A percentile compares a stretch with the other conserved stretches of the same genome.
These are phyloP conservation scores for Aspergillus tanneri DNA, from an alignment of 2,329 filamentous ascomycete genomes.

Conservation along the genomic window DNA sequence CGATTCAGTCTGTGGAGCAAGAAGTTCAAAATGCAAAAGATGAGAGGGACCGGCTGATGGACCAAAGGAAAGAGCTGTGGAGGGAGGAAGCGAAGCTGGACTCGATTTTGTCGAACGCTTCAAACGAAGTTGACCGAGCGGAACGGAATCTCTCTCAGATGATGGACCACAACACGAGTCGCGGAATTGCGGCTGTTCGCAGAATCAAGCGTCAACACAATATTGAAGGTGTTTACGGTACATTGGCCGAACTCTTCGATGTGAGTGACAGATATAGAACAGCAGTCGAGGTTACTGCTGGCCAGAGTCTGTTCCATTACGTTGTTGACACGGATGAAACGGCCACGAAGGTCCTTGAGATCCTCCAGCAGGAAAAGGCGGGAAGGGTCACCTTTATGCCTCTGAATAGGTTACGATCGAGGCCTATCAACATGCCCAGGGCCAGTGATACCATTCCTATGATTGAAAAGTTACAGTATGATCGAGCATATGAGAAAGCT, in stretches of 20 bases:
- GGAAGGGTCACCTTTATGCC: conserved; percentile 95
- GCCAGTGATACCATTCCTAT: conserved; percentile 85
- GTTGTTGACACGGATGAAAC: conserved; percentile 91
- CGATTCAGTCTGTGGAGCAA: conserved; percentile 69
- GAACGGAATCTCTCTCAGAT: conserved; percentile 76
- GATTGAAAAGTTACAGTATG: conserved; percentile 78
- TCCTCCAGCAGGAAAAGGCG: conserved; percentile 73
- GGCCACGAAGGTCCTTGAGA: conserved; percentile 75
- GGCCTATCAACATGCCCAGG: conserved; percentile 73
- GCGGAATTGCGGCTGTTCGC: conserved; percentile 82
- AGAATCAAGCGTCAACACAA: conserved; percentile 76
- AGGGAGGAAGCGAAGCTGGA: conserved; percentile 86
- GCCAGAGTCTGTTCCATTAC: conserved; percentile 90
- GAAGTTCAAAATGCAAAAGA: conserved; percentile 76
- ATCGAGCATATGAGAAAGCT: conserved; percentile 73
- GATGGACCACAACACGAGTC: conserved; percentile 85
- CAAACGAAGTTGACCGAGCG: conserved; percentile 72
- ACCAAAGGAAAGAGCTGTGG: conserved; percentile 82
- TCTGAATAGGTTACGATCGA: conserved; percentile 73
- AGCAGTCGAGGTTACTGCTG: conserved; percentile 89
- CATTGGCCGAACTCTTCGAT: conserved; percentile 86
- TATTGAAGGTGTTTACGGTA: conserved; percentile 85
- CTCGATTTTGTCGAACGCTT: conserved; percentile 71
- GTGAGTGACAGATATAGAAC: conserved; percentile 82
- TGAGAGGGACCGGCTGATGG: conserved; percentile 72